Conservation (phyloP, 169 alveolate genomes). For the Cryptosporidium felis region DNA sequence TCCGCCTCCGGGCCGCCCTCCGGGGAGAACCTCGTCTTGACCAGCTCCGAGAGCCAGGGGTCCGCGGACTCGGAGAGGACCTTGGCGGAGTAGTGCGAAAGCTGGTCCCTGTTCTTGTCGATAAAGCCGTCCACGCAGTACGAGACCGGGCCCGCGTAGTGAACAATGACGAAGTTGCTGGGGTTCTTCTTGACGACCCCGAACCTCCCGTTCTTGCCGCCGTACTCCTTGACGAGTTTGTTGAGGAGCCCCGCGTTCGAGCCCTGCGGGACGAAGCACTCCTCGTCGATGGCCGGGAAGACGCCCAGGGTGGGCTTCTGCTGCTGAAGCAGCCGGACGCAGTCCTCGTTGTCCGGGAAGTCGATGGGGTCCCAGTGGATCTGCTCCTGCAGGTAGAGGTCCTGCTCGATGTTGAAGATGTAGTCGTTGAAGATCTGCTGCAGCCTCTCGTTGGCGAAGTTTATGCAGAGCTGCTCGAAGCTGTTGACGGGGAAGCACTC, state of each 20-base stretch:
- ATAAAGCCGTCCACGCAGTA: slow-evolving; percentile 91
- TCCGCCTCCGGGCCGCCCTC: slow-evolving; percentile 49
- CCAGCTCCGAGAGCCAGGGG: slow-evolving; percentile 55
- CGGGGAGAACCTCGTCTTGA: slow-evolving; percentile 74
- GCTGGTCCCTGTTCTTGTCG: slow-evolving; percentile 94
- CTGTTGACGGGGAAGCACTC: slow-evolving; percentile 95
- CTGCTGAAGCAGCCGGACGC: slow-evolving; percentile 87
- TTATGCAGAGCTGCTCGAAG: slow-evolving; percentile 96
- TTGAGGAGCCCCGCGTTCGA: slow-evolving; percentile 83
- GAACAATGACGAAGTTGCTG: slow-evolving; percentile 87
- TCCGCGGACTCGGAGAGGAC: slow-evolving; percentile 37
- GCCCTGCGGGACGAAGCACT: slow-evolving; percentile 91
- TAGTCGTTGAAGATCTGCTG: slow-evolving; percentile 89
- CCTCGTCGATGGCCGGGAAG: slow-evolving; percentile 93
- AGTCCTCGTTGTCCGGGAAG: slow-evolving; percentile 94
- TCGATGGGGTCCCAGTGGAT: slow-evolving; percentile 93
- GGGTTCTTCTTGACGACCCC: slow-evolving; percentile 83
- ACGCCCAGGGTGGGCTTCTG: slow-evolving; percentile 77
- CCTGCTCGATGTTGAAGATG: slow-evolving; percentile 94
- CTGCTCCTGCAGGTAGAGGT: slow-evolving; percentile 90
- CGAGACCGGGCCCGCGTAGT: slow-evolving; percentile 96
- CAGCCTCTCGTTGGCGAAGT: slow-evolving; percentile 97
- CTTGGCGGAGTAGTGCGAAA: slow-evolving; percentile 74
- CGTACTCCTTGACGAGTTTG: slow-evolving; percentile 81
- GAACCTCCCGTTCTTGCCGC: slow-evolving; percentile 76